Percentiles rank a stretch among this genome's conserved stretches.
Evolutionary conservation across 2,329 filamentous ascomycete species (phyloP).

Genomic region (Peltaster fructicola): DNA sequence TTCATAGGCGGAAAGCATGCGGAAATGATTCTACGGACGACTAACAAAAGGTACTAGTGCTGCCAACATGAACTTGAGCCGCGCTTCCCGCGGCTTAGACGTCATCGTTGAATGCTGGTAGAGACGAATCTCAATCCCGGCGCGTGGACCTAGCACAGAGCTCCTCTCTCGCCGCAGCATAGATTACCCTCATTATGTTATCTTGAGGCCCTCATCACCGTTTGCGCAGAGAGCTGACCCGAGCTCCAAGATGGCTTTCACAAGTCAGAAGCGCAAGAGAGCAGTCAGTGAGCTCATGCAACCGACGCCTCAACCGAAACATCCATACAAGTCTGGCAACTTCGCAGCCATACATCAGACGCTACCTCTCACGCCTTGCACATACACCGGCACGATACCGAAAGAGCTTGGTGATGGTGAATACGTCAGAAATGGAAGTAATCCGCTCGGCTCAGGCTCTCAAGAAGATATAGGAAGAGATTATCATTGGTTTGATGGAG

Average conservation of each 20-base stretch:
- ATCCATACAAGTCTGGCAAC: slow-evolving; percentile 43
- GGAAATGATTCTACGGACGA: no score
- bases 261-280: slow-evolving; percentile 17
- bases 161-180: no score
- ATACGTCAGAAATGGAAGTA: slow-evolving; percentile 56
- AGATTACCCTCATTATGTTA: no score
- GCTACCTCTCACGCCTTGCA: slow-evolving; percentile 38
- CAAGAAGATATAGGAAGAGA: slow-evolving; percentile 44
- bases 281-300: slow-evolving; percentile 11
- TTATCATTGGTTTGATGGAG: slow-evolving; percentile 58
- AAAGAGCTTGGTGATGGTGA: slow-evolving; percentile 49
- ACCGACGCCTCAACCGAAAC: slow-evolving; percentile 18
- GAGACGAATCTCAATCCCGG: no score
- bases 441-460: slow-evolving; percentile 45
- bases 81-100: no score
- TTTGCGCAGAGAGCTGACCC: no score
- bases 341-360: slow-evolving; percentile 48
- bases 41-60: no score
- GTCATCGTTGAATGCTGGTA: no score
- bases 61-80: no score
- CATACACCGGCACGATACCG: slow-evolving; percentile 41
- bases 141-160: no score
- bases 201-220: no score
- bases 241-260: slow-evolving; percentile 4
- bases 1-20: no score